Conservation (phyloP, 768 basidiomycete species). For the Amanita rubescens region DNA sequence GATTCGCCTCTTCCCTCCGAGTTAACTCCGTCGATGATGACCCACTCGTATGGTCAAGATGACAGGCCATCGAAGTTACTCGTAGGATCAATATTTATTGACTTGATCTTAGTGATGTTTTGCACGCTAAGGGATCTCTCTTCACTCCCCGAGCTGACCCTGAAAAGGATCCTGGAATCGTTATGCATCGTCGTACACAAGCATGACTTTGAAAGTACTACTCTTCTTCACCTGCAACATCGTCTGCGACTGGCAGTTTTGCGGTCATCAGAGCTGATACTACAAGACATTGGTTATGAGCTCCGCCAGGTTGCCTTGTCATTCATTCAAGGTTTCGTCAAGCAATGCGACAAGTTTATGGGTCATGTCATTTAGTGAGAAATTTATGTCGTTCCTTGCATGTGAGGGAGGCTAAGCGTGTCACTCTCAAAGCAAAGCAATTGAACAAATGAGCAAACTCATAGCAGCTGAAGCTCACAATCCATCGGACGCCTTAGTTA, state of each 20-base stretch:
- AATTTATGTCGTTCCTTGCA: neutral
- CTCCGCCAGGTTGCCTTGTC: constrained; percentile 59
- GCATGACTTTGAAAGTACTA: constrained; percentile 55
- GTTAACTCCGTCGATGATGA: constrained; percentile 37
- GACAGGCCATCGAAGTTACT: constrained; percentile 37
- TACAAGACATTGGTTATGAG: constrained; percentile 55
- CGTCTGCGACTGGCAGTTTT: constrained; percentile 45
- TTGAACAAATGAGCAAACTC: constrained; percentile 30
- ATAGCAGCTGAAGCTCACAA: constrained; percentile 39
- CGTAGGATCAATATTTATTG: constrained; percentile 58
- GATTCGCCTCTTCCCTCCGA: constrained; percentile 49
- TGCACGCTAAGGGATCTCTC: constrained; percentile 36
- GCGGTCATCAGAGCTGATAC: constrained; percentile 42
- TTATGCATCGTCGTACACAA: constrained; percentile 64
- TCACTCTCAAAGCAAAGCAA: neutral
- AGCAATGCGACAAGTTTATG: constrained; percentile 46
- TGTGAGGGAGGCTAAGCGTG: neutral
- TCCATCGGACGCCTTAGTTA: constrained; percentile 49
- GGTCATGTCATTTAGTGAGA: constrained; percentile 49
- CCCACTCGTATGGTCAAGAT: constrained; percentile 32
- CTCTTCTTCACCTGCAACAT: constrained; percentile 48
- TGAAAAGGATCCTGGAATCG: constrained; percentile 57
- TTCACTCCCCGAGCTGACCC: constrained; percentile 43
- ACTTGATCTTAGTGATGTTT: constrained; percentile 48
- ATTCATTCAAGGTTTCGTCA: constrained; percentile 54